A percentile compares a stretch with the other conserved stretches of the same genome.
phyloP scores from a whole-genome alignment of 1,284 basidiomycete genomes.

The Microbotryum silenes-acaulis region DNA sequence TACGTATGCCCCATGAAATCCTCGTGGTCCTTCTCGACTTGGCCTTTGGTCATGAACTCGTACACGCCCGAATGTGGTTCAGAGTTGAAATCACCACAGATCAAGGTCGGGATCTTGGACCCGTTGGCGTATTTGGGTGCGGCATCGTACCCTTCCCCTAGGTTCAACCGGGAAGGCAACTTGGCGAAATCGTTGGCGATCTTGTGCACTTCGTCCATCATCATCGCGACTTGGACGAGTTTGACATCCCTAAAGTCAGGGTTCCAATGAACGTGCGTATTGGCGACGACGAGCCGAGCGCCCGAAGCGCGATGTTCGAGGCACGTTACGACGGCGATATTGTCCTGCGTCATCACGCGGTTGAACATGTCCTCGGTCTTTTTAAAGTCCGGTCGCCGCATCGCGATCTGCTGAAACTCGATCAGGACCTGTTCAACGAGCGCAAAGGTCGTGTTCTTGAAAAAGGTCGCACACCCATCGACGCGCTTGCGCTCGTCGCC shows the following conservation, averaged over 20 bases:
- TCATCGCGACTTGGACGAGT: conserved; percentile 84
- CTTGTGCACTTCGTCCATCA: conserved; percentile 90
- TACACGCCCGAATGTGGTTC: conserved; percentile 80
- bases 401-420: conserved; percentile 88
- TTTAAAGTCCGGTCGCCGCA: conserved; percentile 91
- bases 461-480: conserved; percentile 96
- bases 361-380: conserved; percentile 99
- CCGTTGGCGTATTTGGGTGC: conserved; percentile 67
- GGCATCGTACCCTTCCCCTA: conserved; percentile 40
- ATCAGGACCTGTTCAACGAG: conserved; percentile 90
- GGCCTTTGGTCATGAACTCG: conserved; percentile 75
- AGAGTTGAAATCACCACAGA: conserved; percentile 95
- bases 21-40: conserved; percentile 60
- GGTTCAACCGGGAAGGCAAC: conserved; percentile 59
- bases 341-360: conserved; percentile 90
- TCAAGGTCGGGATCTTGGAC: conserved; percentile 79
- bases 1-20: conserved; percentile 92
- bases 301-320: conserved; percentile 83
- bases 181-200: conserved; percentile 74
- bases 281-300: conserved; percentile 78
- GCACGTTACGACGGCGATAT: conserved; percentile 80
- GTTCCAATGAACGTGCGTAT: conserved; percentile 92
- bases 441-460: conserved; percentile 79
- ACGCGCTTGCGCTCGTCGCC: conserved; percentile 77
- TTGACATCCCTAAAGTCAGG: conserved; percentile 92